Base-by-base conservation (phyloP, 1,139 yeast species). In the Scheffersomyces insectosa region DNA sequence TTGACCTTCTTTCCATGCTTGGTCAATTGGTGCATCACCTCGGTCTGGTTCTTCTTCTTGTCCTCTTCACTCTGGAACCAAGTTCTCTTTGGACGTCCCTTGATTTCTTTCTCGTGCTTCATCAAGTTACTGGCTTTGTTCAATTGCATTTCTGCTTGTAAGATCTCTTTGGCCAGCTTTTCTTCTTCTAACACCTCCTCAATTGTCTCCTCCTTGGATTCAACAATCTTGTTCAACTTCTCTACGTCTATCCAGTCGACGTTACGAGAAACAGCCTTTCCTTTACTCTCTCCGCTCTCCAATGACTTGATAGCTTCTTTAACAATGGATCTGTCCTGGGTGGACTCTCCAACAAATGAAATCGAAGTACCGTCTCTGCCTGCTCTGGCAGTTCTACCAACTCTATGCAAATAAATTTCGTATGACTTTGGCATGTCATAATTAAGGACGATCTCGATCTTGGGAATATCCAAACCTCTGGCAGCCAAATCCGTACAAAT, bases 321-420 rank as follows among this genome's bases (percentile, higher is more conserved):
- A 12, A 93, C 98, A 55, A 95, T 89, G 36, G 79, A 72, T 68
- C 99, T 82, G 54, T 93, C 99, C 46, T 77, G 80, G 16, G 88
- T 75, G 2, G 88, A 75, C 63, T 93, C 99, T 14, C 98, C 98
- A 8, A 95, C 99, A 63, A 93, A 83, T 3, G 98, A 84, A 37
- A 93, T 85, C 38, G 97, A 86, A 44, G 80, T 79, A 77, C 99
- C 99, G 43, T 88, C 89, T 65, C 98, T 81, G 32, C 99, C 99
- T 42, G 97, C 99, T 80, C 99, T 88, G 9, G 99, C 99, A 43
- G 99, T 93, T 78, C 99, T 88, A 69, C 99, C 99, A 49, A 95
- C 97, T 75, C 99, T 85, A 69, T 93, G 99, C 62, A 93, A 74
- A 64, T 93, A 95, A 34, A 90, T 80, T 54, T 93, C 99, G 59